Evolutionary conservation across 192 early-diverging fungal genomes (phyloP), one percentile per base, ranked within the genome.

Genomic region (Gaertneriomyces semiglobifer): DNA sequence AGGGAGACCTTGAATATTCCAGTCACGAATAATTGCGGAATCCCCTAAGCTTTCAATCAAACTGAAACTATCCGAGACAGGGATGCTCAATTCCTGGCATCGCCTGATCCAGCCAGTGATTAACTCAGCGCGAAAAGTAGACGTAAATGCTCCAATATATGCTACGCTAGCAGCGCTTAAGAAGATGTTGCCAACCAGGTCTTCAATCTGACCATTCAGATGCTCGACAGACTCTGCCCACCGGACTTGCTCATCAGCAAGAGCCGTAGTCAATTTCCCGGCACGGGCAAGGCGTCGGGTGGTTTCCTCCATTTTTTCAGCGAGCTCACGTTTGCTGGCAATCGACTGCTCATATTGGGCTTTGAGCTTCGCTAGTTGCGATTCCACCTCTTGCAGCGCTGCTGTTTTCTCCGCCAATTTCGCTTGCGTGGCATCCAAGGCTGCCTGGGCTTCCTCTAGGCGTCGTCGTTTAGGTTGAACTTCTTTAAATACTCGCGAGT

Each of bases 241-340:
- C 50, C 84, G 74, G 18, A 81, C 63, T 74, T 86, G 84, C 63
- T 86, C 84, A 62, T 86, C 84, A 10, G 84, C 82, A 39, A 86
- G 57, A 0, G 84, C 84, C 3, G 70, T 63, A 0, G 84, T 86
- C 25, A 86, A 68, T 62, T 84, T 84, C 56, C 77, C 84, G 1
- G 84, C 84, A 10, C 82, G 59, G 5, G 66, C 74, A 42, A 86
- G 48, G n/a, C 84, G 69, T 40, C 74, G 58, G 2, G 79, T 83
- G 2, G 84, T 86, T 63, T 86, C 84, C 44, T 86, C 84, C 79
- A 84, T 86, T 66, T 86, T 86, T 44, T 86, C 82, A 4, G 77
- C 60, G 44, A 86, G 70, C 64, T 75, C 68, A 52, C 72, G 69
- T 62, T 86, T 86, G 71, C 73, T 74, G 20, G 66, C 53, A 38